Conservation (phyloP, 768 basidiomycete genomes). For the Saitozyma podzolica region DNA sequence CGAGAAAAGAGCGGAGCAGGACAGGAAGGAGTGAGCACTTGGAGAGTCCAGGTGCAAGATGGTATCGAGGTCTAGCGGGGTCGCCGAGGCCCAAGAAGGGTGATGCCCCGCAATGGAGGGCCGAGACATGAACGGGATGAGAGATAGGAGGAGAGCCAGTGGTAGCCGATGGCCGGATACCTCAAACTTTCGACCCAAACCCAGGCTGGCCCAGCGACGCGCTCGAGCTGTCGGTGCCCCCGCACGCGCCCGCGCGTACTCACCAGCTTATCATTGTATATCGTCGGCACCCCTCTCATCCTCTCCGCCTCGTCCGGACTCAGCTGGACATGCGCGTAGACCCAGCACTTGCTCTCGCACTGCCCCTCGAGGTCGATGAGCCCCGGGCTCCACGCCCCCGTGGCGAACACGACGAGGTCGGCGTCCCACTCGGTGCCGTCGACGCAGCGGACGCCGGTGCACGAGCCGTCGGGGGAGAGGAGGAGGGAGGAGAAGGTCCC, state of each 20-base stretch:
- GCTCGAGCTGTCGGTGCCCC: not conserved
- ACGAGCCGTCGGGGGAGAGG: conserved; percentile 27
- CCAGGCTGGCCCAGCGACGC: too few relatives aligned
- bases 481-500: conserved; percentile 43
- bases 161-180: too few relatives aligned
- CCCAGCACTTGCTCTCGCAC: conserved; percentile 48
- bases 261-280: conserved; percentile 47
- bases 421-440: conserved; percentile 42
- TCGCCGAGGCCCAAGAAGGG: too few relatives aligned
- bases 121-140: too few relatives aligned
- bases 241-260: conserved; percentile 7
- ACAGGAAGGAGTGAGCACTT: too few relatives aligned
- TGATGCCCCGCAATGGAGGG: too few relatives aligned
- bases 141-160: too few relatives aligned
- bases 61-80: too few relatives aligned
- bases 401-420: conserved; percentile 46
- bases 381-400: conserved; percentile 49
- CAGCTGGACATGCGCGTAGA: conserved; percentile 48
- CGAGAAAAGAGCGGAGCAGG: too few relatives aligned
- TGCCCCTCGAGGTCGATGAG: conserved; percentile 48
- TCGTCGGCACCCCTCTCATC: conserved; percentile 36
- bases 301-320: conserved; percentile 39
- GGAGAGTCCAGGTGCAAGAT: too few relatives aligned
- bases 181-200: too few relatives aligned
- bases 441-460: conserved; percentile 33